Percentiles rank a stretch among this genome's conserved stretches.
Conservation (phyloP, 805 yeast species). For the Barnettozyma sp. region DNA sequence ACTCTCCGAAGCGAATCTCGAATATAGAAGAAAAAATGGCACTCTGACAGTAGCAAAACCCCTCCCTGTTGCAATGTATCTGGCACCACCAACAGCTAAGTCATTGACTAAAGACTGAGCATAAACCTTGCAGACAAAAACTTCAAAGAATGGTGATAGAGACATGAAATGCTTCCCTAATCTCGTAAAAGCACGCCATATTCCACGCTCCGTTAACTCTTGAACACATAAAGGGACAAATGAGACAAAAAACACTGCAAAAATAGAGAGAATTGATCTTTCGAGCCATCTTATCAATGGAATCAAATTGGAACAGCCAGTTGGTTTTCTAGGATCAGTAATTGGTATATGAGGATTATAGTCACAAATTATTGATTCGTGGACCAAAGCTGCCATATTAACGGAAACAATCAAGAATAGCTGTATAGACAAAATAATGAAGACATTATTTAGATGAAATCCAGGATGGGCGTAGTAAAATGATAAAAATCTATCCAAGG, state of each 20-base stretch:
- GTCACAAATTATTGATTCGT: constrained; percentile 54
- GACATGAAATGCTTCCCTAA: constrained; percentile 61
- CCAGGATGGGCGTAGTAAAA: constrained; percentile 86
- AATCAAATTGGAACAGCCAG: constrained; percentile 62
- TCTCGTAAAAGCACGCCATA: constrained; percentile 61
- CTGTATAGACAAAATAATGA: constrained; percentile 62
- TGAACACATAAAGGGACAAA: constrained; percentile 72
- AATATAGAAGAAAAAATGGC: constrained; percentile 56
- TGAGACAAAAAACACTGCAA: constrained; percentile 66
- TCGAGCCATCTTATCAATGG: constrained; percentile 73
- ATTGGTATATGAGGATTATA: constrained; percentile 52
- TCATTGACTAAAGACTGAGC: constrained; percentile 64
- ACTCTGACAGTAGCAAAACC: constrained; percentile 73
- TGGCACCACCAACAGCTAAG: constrained; percentile 71
- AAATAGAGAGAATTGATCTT: constrained; percentile 65
- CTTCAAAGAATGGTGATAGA: constrained; percentile 71
- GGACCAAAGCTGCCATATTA: constrained; percentile 57
- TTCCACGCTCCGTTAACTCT: constrained; percentile 69
- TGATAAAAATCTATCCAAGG: constrained; percentile 70
- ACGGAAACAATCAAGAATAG: constrained; percentile 51
- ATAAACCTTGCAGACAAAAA: constrained; percentile 71
- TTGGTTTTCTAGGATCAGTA: constrained; percentile 55
- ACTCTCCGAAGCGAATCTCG: constrained; percentile 64
- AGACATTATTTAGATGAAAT: constrained; percentile 72
- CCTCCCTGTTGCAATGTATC: constrained; percentile 77